A percentile compares a stretch with the other conserved stretches of the same genome.
Conservation (phyloP, 495 filamentous ascomycete species). For the Penicillium atrosanguineum region DNA sequence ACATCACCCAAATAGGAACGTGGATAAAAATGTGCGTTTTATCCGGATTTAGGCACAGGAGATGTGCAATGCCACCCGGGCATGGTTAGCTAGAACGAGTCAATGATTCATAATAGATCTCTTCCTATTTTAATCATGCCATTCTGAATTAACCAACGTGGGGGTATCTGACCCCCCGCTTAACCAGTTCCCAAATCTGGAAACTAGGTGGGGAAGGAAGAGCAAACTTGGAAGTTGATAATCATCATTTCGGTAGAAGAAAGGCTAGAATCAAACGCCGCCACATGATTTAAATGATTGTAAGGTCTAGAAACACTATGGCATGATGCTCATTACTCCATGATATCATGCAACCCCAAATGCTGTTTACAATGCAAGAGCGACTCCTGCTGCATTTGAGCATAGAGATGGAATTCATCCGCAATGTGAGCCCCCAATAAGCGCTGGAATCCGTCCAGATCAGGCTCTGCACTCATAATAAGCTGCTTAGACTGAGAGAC, state of each 20-base stretch:
- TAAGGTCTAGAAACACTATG: neutral
- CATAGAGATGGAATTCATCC: constrained; percentile 33
- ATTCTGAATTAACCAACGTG: neutral
- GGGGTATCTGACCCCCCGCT: neutral
- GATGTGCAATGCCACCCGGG: too few relatives aligned
- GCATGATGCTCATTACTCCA: neutral
- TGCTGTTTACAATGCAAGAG: constrained; percentile 21
- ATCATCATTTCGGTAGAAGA: neutral
- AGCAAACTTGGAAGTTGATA: neutral
- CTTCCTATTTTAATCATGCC: neutral
- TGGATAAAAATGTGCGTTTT: too few relatives aligned
- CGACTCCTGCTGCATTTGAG: constrained; percentile 25
- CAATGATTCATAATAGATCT: too few relatives aligned
- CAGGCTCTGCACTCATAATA: constrained; percentile 30
- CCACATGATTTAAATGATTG: neutral
- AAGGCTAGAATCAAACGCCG: neutral
- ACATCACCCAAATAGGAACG: too few relatives aligned
- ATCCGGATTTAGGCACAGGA: too few relatives aligned
- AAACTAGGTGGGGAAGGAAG: neutral
- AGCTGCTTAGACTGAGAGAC: constrained; percentile 22
- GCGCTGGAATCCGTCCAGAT: constrained; percentile 33
- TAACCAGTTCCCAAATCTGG: neutral
- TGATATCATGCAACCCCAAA: constrained; percentile 17
- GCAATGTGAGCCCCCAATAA: constrained; percentile 20
- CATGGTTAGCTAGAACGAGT: too few relatives aligned